A percentile compares a stretch with the other conserved stretches of the same genome.
Conservation (phyloP, 1,139 yeast genomes). For the Tardiomyces blankii region DNA sequence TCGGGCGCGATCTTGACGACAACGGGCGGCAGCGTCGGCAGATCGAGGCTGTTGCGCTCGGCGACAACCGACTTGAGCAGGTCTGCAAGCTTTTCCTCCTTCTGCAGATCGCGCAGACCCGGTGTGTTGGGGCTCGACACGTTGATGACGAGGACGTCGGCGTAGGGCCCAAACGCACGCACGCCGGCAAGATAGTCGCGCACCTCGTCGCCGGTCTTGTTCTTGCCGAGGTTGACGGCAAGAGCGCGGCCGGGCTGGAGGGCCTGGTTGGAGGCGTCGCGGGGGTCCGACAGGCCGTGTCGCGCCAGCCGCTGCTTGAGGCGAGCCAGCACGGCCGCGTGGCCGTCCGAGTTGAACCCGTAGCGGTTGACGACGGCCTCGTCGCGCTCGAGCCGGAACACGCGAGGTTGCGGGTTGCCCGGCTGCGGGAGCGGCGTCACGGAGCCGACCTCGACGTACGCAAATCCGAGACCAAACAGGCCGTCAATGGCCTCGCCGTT, state of each 20-base stretch:
- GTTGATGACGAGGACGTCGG: constrained; percentile 81
- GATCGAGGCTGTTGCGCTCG: constrained; percentile 25
- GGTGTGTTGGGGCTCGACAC: constrained; percentile 98
- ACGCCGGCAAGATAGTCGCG: constrained; percentile 82
- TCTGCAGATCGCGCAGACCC: constrained; percentile 80
- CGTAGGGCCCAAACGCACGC: constrained; percentile 63
- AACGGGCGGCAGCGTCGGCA: constrained; percentile 40
- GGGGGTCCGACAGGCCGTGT: constrained; percentile 7
- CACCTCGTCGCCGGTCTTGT: constrained; percentile 83
- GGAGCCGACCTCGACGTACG: constrained; percentile 88
- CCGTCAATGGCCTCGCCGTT: constrained; percentile 91
- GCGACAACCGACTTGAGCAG: constrained; percentile 42
- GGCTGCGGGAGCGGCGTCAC: constrained; percentile 90
- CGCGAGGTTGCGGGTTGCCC: constrained; percentile 86
- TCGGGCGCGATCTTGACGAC: constrained; percentile 93
- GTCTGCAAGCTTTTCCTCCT: constrained; percentile 57
- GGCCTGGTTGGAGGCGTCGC: constrained; percentile 31
- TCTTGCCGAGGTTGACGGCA: constrained; percentile 83
- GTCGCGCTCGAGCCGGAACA: constrained; percentile 75
- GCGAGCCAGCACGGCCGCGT: constrained; percentile 55
- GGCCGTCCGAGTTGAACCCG: constrained; percentile 92
- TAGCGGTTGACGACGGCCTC: constrained; percentile 88
- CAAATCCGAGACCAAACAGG: constrained; percentile 66
- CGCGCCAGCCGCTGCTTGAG: constrained; percentile 45
- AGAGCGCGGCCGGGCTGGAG: constrained; percentile 55